These are phyloP conservation scores for Pisolithus sp. DNA, from an alignment of 768 basidiomycete genomes.

Conservation along the genomic window DNA sequence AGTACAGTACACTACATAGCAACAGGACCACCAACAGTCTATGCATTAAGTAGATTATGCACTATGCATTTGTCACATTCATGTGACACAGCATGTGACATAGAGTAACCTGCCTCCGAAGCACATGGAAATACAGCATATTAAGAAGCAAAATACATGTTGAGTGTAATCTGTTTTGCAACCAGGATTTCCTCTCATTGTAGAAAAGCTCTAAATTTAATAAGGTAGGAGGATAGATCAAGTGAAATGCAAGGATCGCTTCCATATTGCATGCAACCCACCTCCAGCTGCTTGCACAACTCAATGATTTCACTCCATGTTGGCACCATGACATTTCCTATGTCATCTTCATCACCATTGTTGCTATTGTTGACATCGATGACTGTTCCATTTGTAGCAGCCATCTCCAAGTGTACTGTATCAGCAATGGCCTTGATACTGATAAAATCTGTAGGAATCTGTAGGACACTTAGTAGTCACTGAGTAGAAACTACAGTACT, in stretches of 20 bases:
- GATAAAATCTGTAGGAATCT: no score
- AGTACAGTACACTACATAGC: no score
- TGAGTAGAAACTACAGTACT: no score
- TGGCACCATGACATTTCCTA: not conserved
- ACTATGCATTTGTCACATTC: no score
- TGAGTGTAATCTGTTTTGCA: not conserved
- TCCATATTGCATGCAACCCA: conserved; percentile 3
- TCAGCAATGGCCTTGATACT: conserved; percentile 1
- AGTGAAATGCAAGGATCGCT: not conserved
- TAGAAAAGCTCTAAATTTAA: not conserved
- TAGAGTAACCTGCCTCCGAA: not conserved
- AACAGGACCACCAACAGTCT: no score
- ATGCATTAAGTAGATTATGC: no score
- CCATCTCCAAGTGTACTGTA: not conserved
- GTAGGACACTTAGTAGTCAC: no score
- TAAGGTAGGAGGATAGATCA: not conserved
- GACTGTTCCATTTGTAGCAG: not conserved
- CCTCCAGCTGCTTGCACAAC: conserved; percentile 1
- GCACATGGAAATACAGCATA: not conserved
- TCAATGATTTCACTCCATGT: not conserved
- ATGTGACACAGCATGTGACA: not conserved
- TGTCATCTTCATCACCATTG: not conserved
- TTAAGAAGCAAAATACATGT: not conserved
- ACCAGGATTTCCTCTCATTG: not conserved
- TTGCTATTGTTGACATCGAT: not conserved